phyloP scores from a whole-genome alignment of 1,139 yeast species.

The Saccharomyces hybrid region DNA sequence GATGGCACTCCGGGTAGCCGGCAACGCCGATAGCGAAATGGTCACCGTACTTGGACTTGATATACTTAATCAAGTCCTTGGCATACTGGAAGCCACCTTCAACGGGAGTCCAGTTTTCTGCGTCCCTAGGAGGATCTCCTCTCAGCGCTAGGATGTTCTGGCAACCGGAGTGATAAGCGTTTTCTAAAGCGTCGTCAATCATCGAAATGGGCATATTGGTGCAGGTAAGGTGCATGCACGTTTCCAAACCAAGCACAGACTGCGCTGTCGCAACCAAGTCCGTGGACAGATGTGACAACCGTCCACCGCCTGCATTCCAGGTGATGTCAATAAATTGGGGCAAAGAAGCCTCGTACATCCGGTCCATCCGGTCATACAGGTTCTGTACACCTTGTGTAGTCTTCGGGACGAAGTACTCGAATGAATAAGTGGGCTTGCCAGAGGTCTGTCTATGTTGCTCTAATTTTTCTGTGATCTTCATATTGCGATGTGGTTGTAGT shows the following conservation, averaged over 20 bases:
- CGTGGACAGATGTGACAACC: slow-evolving; percentile 64
- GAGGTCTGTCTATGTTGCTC: slow-evolving; percentile 26
- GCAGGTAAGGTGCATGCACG: slow-evolving; percentile 97
- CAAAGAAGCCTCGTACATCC: slow-evolving; percentile 79
- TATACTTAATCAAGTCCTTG: slow-evolving; percentile 51
- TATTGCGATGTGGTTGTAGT: slow-evolving; percentile 9
- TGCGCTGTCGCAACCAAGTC: slow-evolving; percentile 92
- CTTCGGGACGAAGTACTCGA: slow-evolving; percentile 97
- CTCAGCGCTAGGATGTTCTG: slow-evolving; percentile 82
- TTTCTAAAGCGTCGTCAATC: slow-evolving; percentile 76
- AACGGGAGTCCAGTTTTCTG: slow-evolving; percentile 37
- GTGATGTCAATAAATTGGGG: slow-evolving; percentile 93
- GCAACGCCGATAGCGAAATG: slow-evolving; percentile 71
- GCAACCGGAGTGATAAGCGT: slow-evolving; percentile 87
- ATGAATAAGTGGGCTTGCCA: slow-evolving; percentile 67
- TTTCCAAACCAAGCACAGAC: slow-evolving; percentile 86
- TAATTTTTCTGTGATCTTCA: slow-evolving; percentile 36
- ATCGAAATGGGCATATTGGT: slow-evolving; percentile 83
- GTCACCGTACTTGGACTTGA: slow-evolving; percentile 48
- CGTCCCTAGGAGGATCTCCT: slow-evolving; percentile 76
- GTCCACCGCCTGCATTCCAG: slow-evolving; percentile 93
- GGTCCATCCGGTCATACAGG: slow-evolving; percentile 91
- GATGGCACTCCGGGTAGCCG: slow-evolving; percentile 71
- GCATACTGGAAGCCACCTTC: slow-evolving; percentile 72
- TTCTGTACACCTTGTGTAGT: slow-evolving; percentile 96